These are phyloP conservation scores for Flaveria trinervia DNA, from an alignment of 129 eudicot genomes.

Conservation along the genomic window DNA sequence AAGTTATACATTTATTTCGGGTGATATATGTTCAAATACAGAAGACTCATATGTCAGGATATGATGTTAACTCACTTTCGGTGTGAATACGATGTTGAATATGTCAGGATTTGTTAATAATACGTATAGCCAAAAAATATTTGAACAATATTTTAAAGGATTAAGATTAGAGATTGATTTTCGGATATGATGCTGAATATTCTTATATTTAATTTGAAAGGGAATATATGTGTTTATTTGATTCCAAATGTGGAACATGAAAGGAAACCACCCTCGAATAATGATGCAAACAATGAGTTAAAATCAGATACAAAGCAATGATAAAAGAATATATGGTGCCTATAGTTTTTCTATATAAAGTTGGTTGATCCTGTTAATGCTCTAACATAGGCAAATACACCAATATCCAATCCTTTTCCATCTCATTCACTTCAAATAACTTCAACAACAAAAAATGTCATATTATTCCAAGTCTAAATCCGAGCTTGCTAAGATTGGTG, in stretches of 20 bases:
- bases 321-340: neutral
- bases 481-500: conserved; percentile 29
- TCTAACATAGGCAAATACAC: conserved; percentile 2
- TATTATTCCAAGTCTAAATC: conserved; percentile 19
- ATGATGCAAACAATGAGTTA: neutral
- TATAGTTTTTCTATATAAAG: conserved; percentile 24
- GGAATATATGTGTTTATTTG: conserved; percentile 13
- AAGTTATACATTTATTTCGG: no score
- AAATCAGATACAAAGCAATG: neutral
- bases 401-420: neutral
- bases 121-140: no score
- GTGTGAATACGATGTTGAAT: no score
- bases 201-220: neutral
- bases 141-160: neutral
- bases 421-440: neutral
- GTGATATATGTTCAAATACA: no score
- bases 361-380: neutral
- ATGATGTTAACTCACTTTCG: no score
- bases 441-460: neutral
- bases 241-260: conserved; percentile 15
- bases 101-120: no score
- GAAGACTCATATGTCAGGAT: no score
- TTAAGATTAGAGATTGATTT: neutral
- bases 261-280: neutral
- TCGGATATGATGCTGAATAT: neutral